Conservation (phyloP, 1,284 basidiomycete species). For the Ceratobasidium sp. region DNA sequence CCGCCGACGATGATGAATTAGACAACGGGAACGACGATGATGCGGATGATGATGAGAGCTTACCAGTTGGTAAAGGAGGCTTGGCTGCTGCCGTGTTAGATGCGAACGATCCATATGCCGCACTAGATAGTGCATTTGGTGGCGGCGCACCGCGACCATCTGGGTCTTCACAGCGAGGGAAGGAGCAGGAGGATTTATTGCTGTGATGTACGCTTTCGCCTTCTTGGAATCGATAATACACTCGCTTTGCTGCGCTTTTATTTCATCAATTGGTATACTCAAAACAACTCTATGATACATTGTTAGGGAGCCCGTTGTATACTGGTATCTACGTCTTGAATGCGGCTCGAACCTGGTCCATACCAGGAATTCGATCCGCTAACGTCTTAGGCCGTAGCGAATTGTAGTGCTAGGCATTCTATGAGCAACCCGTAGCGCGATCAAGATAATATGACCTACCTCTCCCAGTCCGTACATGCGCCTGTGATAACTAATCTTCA, state of each 20-base stretch:
- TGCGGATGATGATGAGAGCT: conserved; percentile 46
- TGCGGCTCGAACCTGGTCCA: conserved; percentile 39
- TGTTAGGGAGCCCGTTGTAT: conserved; percentile 11
- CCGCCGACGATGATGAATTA: conserved; percentile 36
- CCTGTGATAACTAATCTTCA: conserved; percentile 86
- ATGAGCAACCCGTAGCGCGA: conserved; percentile 6
- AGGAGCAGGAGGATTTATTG: conserved; percentile 56
- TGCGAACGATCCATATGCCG: conserved; percentile 76
- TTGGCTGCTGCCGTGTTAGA: conserved; percentile 47
- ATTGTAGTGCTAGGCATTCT: conserved; percentile 80
- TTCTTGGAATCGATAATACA: conserved; percentile 33
- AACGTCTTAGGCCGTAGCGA: conserved; percentile 73
- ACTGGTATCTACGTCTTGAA: conserved; percentile 36
- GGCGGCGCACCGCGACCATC: conserved; percentile 75
- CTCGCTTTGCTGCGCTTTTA: not conserved
- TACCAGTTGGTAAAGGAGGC: conserved; percentile 35
- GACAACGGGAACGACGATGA: conserved; percentile 49
- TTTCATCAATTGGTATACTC: conserved; percentile 31
- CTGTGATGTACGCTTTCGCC: conserved; percentile 49
- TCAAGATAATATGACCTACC: conserved; percentile 64
- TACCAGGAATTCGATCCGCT: conserved; percentile 39
- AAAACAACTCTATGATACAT: conserved; percentile 43
- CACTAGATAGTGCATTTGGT: conserved; percentile 77
- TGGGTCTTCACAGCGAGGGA: conserved; percentile 52
- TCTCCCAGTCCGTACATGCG: conserved; percentile 94